Conservation (phyloP, 176 grass and related monocot species). For the Typha latifolia region DNA sequence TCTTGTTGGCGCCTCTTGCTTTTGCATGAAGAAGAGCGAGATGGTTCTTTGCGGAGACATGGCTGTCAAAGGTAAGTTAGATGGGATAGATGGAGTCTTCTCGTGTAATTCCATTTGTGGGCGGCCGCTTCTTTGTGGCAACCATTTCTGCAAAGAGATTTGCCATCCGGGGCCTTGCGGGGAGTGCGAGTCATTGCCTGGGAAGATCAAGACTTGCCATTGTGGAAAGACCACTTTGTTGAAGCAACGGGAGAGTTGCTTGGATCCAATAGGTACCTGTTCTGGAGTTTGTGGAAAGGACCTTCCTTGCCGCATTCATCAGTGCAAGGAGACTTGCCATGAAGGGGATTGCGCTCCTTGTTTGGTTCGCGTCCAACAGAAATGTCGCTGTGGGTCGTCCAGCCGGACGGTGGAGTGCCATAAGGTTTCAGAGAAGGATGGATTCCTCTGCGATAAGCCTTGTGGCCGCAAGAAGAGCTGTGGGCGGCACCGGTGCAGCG, state of each 20-base stretch:
- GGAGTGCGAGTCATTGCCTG: slow-evolving; percentile 52
- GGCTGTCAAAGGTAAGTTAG: slow-evolving; percentile 49
- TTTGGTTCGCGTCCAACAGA: slow-evolving; percentile 61
- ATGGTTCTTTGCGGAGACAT: slow-evolving; percentile 62
- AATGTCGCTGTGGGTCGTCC: slow-evolving; percentile 66
- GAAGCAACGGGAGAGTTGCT: slow-evolving; percentile 53
- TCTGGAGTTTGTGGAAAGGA: slow-evolving; percentile 57
- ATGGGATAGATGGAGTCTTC: slow-evolving; percentile 46
- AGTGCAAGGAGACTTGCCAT: slow-evolving; percentile 66
- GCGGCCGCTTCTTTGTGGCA: slow-evolving; percentile 45
- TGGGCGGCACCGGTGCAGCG: slow-evolving; percentile 82
- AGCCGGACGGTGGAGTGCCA: slow-evolving; percentile 61
- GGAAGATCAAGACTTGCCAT: slow-evolving; percentile 61
- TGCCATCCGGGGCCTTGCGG: slow-evolving; percentile 80
- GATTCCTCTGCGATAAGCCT: slow-evolving; percentile 57
- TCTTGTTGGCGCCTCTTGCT: slow-evolving; percentile 43
- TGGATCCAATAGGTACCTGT: slow-evolving; percentile 72
- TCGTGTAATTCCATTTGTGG: slow-evolving; percentile 45
- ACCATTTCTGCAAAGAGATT: slow-evolving; percentile 56
- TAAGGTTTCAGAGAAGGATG: slow-evolving; percentile 33
- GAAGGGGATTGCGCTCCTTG: slow-evolving; percentile 64
- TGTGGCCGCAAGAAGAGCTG: slow-evolving; percentile 92
- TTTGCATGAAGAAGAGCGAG: slow-evolving; percentile 69
- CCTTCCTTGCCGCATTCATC: slow-evolving; percentile 59
- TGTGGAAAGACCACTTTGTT: slow-evolving; percentile 62